These are phyloP conservation scores for Aureobasidium sp. DNA, from an alignment of 2,329 filamentous ascomycete genomes.

Conservation along the genomic window DNA sequence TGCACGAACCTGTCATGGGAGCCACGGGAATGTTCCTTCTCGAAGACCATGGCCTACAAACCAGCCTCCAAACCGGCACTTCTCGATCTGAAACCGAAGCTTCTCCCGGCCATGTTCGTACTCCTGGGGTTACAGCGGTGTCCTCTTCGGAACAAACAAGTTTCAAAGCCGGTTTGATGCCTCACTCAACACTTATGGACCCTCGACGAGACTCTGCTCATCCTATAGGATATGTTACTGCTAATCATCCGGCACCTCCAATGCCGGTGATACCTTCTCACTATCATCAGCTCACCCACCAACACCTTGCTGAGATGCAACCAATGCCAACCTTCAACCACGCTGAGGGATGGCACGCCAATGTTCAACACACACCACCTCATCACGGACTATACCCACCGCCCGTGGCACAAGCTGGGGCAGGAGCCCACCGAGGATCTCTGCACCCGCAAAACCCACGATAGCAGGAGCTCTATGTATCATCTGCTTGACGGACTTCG, in stretches of 20 bases:
- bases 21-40: conserved; percentile 42
- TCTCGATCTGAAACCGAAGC: not conserved
- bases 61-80: conserved; percentile 26
- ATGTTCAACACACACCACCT: not conserved
- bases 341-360: not conserved
- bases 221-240: not conserved
- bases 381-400: not conserved
- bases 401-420: not conserved
- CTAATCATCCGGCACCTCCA: not conserved
- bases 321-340: not conserved
- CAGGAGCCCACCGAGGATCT: not conserved
- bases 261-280: not conserved
- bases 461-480: not conserved
- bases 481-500: not conserved
- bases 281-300: not conserved
- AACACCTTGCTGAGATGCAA: not conserved
- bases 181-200: not conserved
- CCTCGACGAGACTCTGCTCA: conserved; percentile 7
- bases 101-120: not conserved
- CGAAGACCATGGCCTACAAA: conserved; percentile 40
- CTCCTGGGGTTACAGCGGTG: not conserved
- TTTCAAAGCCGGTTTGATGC: not conserved
- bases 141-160: not conserved
- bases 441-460: not conserved
- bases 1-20: conserved; percentile 38